Percentiles rank a stretch among this genome's conserved stretches.
phyloP scores from a whole-genome alignment of 768 basidiomycete genomes.

The Termitomyces sp. region DNA sequence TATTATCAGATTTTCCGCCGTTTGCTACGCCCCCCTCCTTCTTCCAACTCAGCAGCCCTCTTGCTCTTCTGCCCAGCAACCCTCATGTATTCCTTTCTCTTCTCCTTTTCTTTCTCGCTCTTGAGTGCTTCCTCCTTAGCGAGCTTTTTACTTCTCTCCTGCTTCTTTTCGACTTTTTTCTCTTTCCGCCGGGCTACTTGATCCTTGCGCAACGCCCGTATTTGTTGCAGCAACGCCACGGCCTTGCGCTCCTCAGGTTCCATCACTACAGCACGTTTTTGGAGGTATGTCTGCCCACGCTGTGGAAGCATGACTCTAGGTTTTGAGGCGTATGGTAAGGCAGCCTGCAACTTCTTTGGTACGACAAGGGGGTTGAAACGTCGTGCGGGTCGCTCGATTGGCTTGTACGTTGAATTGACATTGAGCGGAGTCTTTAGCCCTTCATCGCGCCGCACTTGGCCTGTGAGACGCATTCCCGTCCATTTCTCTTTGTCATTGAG shows the following conservation, averaged over 20 bases:
- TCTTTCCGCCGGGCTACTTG: slow-evolving; percentile 72
- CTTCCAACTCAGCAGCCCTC: slow-evolving; percentile 53
- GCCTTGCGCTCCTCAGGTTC: slow-evolving; percentile 95
- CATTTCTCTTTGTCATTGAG: slow-evolving; percentile 78
- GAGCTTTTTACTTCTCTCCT: slow-evolving; percentile 61
- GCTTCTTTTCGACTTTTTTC: slow-evolving; percentile 80
- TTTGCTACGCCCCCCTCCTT: slow-evolving; percentile 48
- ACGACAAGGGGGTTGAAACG: slow-evolving; percentile 90
- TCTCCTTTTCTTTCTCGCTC: slow-evolving; percentile 67
- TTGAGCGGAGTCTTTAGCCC: slow-evolving; percentile 75
- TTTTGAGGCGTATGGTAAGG: slow-evolving; percentile 90
- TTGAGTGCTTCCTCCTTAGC: slow-evolving; percentile 62
- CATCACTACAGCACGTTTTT: slow-evolving; percentile 92
- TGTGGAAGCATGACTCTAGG: slow-evolving; percentile 79
- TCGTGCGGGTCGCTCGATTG: slow-evolving; percentile 69
- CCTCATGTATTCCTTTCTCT: slow-evolving; percentile 72
- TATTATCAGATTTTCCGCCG: slow-evolving; percentile 33
- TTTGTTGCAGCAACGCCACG: slow-evolving; percentile 87
- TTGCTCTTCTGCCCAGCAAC: slow-evolving; percentile 66
- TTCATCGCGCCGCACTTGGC: slow-evolving; percentile 84
- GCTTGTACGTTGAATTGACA: slow-evolving; percentile 85
- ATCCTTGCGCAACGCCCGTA: slow-evolving; percentile 86
- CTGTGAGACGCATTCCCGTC: slow-evolving; percentile 95
- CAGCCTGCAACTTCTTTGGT: slow-evolving; percentile 84
- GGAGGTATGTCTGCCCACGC: slow-evolving; percentile 75